phyloP scores from a whole-genome alignment of 805 yeast species.

The Saturnispora sekii region DNA sequence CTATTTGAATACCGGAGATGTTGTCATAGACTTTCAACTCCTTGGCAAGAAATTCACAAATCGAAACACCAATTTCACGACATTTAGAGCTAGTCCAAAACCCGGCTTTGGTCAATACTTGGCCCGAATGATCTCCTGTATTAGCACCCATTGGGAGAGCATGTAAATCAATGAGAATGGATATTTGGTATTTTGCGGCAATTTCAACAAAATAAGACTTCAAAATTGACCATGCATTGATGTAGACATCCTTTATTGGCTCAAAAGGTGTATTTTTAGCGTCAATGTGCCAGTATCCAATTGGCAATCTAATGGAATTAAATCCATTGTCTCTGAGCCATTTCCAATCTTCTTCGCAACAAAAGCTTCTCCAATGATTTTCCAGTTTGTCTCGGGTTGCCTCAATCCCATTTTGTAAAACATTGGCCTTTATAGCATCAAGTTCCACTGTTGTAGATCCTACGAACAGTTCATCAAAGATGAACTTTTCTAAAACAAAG shows the following conservation, averaged over 20 bases:
- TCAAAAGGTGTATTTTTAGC: conserved; percentile 60
- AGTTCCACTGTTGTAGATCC: conserved; percentile 58
- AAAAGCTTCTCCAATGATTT: conserved; percentile 55
- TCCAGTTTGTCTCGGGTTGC: conserved; percentile 46
- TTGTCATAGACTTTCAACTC: conserved; percentile 53
- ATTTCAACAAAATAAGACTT: conserved; percentile 40
- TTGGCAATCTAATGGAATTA: conserved; percentile 76
- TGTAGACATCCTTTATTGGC: conserved; percentile 44
- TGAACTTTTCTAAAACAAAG: conserved; percentile 76
- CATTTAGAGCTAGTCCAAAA: conserved; percentile 47
- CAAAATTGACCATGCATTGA: conserved; percentile 62
- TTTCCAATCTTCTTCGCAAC: conserved; percentile 66
- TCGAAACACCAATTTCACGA: conserved; percentile 37
- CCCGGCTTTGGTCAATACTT: conserved; percentile 43
- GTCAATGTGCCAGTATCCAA: conserved; percentile 88
- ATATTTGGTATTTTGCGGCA: conserved; percentile 56
- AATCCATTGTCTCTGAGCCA: conserved; percentile 61
- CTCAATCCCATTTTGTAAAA: conserved; percentile 41
- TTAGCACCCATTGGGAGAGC: conserved; percentile 93
- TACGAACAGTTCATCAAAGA: conserved; percentile 51
- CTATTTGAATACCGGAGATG: conserved; percentile 73
- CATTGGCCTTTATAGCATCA: conserved; percentile 51
- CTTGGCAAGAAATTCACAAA: conserved; percentile 49
- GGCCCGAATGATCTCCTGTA: conserved; percentile 77
- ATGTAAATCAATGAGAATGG: conserved; percentile 76